Evolutionary conservation across 805 yeast species (phyloP), one percentile per base, ranked within the genome.

Genomic region (Tetrapisispora iriomotensis): DNA sequence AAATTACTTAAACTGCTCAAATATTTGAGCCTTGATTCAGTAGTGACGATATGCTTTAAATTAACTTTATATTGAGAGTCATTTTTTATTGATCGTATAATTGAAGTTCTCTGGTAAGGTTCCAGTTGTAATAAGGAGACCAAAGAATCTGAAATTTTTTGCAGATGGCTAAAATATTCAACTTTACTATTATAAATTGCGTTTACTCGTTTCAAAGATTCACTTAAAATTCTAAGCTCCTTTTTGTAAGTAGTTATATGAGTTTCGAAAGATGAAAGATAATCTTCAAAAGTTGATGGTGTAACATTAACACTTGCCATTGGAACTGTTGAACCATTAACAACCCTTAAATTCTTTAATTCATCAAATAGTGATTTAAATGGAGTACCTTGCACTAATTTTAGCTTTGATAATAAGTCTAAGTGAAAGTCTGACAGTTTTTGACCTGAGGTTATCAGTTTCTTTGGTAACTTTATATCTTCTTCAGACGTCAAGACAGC

Each of bases 141-240:
- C 26, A 90, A 88, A 30, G 78, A 77, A 60, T 92, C 97, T 0
- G 96, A 86, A 19, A 88, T 71, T 38, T 71, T 79, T 58, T 92
- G 98, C 23, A 92, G 68, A 44, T 85, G 88, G 49, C 78, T 77
- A 63, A 79, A 92, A 58, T 88, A 92, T 31, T 73, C 82, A 28
- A 90, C 72, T 38, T 90, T 75, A n/a, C 78, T 65, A 59, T 90
- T 92, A 62, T 79, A 90, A 1, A 83, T 70, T 24, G 72, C 71
- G 45, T 85, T 76, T 44, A 79, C 64, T 31, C 66, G 64, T 17
- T 72, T 70, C 29, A 73, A 66, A 12, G 72, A 50, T 43, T 73
- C 81, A 35, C 56, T 53, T 7, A 56, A 35, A 4, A 17, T 31
- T 29, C 54, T 59, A 29, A 45, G 47, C 34, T 55, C 62, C 30